Base-by-base conservation (phyloP, 169 alveolate species). In the Cystoisospora suis region DNA sequence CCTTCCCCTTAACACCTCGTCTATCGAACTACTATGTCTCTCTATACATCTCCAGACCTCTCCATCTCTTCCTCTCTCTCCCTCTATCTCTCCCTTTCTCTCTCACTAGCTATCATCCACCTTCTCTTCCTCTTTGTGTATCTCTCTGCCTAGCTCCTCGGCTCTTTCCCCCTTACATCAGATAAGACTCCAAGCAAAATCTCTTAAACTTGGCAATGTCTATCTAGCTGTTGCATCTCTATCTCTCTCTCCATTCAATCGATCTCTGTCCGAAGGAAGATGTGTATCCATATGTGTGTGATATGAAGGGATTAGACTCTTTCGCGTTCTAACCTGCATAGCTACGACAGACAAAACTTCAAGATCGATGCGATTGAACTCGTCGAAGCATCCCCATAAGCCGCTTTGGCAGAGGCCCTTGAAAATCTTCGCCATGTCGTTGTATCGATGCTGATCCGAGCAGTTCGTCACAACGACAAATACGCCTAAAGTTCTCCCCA, bases 341-440 rank as follows among this genome's bases (percentile, higher is more conserved):
- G 99, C 99, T 81, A 98, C 98, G 94, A 98, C 99, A 61, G 98
- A 96, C 40, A 98, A 95, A 32, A 97, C 98, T 69, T 97, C 99
- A 79, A 98, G 96, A 75, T 97, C 97, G 91, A 98, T 98, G 90
- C 99, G 95, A 94, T 98, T 98, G 93, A 98, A 98, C 94, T 98
- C 99, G 95, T 97, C 99, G 86, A 97, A 98, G 94, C 98, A 97
- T 6, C 98, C 98, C 99, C 99, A 98, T 58, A 97, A 96, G 53
- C 99, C 99, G 87, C 97, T 94, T 94, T 96, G 96, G 77, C 98
- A 96, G 49, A 98, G 95, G 27, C 95, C 95, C 90, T 97, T 97
- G 97, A 98, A 98, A 89, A 98, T 97, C 96, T 96, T 97, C 59
- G 99, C 99, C 99, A 98, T 98, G 93, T 97, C 98, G 93, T 96